A percentile compares a stretch with the other conserved stretches of the same genome.
Conservation (phyloP, 768 basidiomycete species). For the Mycena pura region DNA sequence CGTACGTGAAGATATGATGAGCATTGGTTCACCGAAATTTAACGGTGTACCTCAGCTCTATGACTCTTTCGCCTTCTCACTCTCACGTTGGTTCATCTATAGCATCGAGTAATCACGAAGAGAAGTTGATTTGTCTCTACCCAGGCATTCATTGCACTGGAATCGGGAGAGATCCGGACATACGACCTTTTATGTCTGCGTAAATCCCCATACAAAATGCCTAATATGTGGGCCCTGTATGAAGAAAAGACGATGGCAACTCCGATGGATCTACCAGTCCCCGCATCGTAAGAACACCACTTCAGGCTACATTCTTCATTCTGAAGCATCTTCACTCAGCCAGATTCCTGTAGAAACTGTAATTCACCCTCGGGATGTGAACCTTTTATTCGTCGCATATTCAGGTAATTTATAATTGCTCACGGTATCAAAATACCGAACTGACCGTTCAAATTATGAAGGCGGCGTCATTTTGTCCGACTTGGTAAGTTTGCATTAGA, state of each 20-base stretch:
- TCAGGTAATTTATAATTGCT: conserved; percentile 53
- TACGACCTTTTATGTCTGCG: conserved; percentile 77
- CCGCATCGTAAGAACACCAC: conserved; percentile 41
- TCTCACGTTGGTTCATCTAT: conserved; percentile 60
- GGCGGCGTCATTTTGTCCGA: conserved; percentile 69
- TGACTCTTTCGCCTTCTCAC: conserved; percentile 72
- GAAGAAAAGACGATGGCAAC: conserved; percentile 59
- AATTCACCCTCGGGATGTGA: conserved; percentile 75
- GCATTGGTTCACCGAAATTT: background rate
- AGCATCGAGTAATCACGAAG: conserved; percentile 1
- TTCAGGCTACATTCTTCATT: background rate
- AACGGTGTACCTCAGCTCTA: conserved; percentile 47
- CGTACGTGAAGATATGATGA: conserved; percentile 38
- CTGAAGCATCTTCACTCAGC: conserved; percentile 36
- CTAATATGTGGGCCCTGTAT: conserved; percentile 79
- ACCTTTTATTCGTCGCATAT: conserved; percentile 77
- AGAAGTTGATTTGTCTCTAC: conserved; percentile 14
- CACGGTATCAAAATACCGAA: background rate
- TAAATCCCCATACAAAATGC: conserved; percentile 70
- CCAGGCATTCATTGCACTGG: conserved; percentile 56
- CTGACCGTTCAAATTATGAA: conserved; percentile 33
- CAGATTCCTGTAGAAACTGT: conserved; percentile 65
- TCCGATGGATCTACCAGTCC: conserved; percentile 42
- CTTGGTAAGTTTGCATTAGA: conserved; percentile 47
- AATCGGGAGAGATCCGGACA: conserved; percentile 67